Conservation (phyloP, 176 grass and related monocot species). For the Alloteropsis semialata region DNA sequence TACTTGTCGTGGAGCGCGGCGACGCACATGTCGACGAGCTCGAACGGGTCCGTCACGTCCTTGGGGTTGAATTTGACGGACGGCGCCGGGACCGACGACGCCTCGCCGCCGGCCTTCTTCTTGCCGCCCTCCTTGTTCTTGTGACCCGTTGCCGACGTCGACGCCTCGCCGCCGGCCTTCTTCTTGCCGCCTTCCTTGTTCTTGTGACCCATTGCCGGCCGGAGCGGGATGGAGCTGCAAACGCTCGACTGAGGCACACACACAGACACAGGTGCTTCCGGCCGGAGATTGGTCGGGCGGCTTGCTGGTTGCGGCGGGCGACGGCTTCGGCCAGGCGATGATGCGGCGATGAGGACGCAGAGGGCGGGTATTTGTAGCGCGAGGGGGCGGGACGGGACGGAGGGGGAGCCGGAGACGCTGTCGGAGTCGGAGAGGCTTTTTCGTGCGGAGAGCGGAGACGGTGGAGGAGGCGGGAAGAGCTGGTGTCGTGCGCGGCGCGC, state of each 20-base stretch:
- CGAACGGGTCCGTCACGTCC: neutral
- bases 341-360: neutral
- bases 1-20: conserved; percentile 6
- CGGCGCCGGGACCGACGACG: neutral
- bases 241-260: too few relatives aligned
- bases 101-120: neutral
- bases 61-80: neutral
- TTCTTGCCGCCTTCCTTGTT: neutral
- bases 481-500: neutral
- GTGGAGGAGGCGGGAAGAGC: neutral
- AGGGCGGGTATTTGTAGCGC: neutral
- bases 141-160: neutral
- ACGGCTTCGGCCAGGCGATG: neutral
- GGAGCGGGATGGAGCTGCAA: neutral
- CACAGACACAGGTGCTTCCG: neutral
- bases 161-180: neutral
- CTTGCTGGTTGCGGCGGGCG: neutral
- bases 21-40: conserved; percentile 7
- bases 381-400: too few relatives aligned
- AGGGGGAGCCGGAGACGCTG: neutral
- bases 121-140: neutral
- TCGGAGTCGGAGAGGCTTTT: neutral
- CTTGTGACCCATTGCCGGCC: conserved; percentile 5
- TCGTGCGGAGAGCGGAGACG: neutral
- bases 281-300: neutral